Percentiles rank a stretch among this genome's conserved stretches.
Conservation (phyloP, 1,284 basidiomycete genomes). For the Leucoagaricus sp. region DNA sequence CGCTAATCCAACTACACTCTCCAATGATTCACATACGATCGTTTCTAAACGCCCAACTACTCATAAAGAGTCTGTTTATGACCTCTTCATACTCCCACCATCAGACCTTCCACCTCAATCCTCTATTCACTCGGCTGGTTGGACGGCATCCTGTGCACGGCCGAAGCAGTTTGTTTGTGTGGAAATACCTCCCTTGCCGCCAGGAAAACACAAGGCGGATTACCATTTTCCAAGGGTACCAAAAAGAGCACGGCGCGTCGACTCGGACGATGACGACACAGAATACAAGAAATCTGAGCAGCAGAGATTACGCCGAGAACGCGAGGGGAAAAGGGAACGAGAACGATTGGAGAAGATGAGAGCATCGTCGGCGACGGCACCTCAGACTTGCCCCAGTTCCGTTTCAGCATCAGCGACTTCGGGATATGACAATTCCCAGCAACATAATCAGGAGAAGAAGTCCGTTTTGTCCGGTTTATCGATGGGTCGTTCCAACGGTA, state of each 20-base stretch:
- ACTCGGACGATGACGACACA: not conserved
- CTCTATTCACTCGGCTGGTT: not conserved
- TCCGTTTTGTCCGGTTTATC: not conserved
- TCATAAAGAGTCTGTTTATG: not conserved
- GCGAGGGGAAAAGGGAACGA: not conserved
- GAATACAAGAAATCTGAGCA: not conserved
- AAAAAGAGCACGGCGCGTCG: not conserved
- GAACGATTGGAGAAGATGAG: not conserved
- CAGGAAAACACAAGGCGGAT: not conserved
- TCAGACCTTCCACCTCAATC: not conserved
- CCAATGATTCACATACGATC: not conserved
- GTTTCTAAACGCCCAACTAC: not conserved
- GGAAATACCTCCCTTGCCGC: conserved; percentile 6
- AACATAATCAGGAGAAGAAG: not conserved
- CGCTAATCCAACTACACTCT: not conserved
- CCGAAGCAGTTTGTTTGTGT: not conserved
- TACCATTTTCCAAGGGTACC: not conserved
- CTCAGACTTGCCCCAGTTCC: not conserved
- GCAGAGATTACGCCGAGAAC: not conserved
- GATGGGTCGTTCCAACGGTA: not conserved
- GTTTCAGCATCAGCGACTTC: not conserved
- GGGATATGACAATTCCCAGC: not conserved
- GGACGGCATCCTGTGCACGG: not conserved
- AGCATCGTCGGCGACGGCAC: not conserved
- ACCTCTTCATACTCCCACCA: not conserved